Evolutionary conservation across 1,284 basidiomycete species (phyloP), one percentile per base, ranked within the genome.

Genomic region (Puccinia coronata): DNA sequence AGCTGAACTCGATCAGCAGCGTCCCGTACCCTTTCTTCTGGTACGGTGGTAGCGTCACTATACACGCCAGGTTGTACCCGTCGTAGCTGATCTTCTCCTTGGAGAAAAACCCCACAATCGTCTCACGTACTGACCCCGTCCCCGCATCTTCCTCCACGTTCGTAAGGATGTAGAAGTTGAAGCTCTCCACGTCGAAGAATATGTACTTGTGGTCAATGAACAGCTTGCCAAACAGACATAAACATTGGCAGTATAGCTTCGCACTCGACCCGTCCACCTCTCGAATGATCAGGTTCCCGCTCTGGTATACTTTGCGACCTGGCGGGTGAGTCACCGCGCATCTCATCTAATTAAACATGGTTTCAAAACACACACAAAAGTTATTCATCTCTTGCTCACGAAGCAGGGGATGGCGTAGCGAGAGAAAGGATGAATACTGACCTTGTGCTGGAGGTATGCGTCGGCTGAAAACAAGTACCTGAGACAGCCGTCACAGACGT

Each of bases 151-250:
- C 8, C n/a, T 31, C 69, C 0, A 92, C 92, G 82, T 98, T 95
- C 9, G 96, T 98, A 34, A 97, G 87, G 83, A 98, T 91, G 86
- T 99, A 99, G 87, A 96, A 98, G 74, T 93, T 86, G 86, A 99
- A 70, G 28, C 43, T 47, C 81, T 85, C 82, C 11, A 89, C 89
- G 79, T 99, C 95, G 85, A 96, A 99, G 88, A 95, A 98, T 47
- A 98, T 89, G 0, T 96, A 97, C 88, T 99, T 99, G 85, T 96
- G 93, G 85, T 98, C 96, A 85, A 99, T 98, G 87, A 99, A 99
- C n/a, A 98, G 89, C 86, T 99, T 99, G 59, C 96, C 96, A 84
- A 98, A 98, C 2, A 99, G 89, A 43, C 94, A 93, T 39, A 99
- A 88, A 85, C 96, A 96, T 86, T 98, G 96, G 86, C 94, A 97